phyloP scores from a whole-genome alignment of 2,329 filamentous ascomycete genomes.

The Diplocarpon mali region DNA sequence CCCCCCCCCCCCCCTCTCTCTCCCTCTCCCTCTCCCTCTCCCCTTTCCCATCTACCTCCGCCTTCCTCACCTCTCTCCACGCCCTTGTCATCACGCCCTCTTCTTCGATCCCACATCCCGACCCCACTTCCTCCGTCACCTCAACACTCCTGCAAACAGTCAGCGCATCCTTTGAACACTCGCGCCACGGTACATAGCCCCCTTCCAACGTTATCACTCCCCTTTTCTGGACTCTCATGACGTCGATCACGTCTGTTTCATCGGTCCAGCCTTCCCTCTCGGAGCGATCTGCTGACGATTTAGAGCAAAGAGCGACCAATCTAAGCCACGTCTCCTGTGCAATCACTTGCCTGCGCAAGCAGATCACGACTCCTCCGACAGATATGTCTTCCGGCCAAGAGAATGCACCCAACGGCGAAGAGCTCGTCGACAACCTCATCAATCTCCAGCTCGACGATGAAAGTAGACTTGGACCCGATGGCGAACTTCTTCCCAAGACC shows the following conservation, averaged over 20 bases:
- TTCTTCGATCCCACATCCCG: not conserved
- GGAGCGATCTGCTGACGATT: not conserved
- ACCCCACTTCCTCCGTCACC: not conserved
- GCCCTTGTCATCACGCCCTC: not conserved
- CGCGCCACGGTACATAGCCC: conserved; percentile 1
- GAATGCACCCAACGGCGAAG: conserved; percentile 30
- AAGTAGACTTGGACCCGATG: conserved; percentile 56
- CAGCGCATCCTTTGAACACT: not conserved
- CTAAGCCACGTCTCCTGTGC: not conserved
- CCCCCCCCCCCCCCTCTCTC: not conserved
- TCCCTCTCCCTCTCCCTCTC: conserved; percentile 9
- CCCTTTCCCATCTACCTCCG: conserved; percentile 13
- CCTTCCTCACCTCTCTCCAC: conserved; percentile 2
- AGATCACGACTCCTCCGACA: not conserved
- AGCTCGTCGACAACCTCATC: conserved; percentile 49
- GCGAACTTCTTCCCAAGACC: conserved; percentile 74
- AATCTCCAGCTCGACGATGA: conserved; percentile 56
- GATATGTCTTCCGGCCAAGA: conserved; percentile 26
- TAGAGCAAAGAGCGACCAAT: not conserved
- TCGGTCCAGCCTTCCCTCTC: too few relatives aligned
- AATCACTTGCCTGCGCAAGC: conserved; percentile 1
- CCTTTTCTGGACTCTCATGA: too few relatives aligned
- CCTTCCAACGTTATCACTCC: not conserved
- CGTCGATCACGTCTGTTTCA: too few relatives aligned
- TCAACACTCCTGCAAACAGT: not conserved